These are phyloP conservation scores for Pichia phayaonensis DNA, from an alignment of 805 yeast species.

Conservation along the genomic window DNA sequence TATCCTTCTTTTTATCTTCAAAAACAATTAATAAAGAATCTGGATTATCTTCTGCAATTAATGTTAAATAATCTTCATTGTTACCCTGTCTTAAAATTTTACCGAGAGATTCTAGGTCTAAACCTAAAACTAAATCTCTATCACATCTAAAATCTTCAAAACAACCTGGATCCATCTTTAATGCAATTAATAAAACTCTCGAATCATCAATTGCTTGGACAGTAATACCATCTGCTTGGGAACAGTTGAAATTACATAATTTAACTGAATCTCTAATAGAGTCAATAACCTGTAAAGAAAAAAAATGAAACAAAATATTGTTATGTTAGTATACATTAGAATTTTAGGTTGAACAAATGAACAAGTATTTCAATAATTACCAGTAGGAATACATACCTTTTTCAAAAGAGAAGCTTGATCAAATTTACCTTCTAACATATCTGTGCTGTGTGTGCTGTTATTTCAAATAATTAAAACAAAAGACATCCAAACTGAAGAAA, in stretches of 20 bases:
- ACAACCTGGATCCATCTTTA: conserved; percentile 80
- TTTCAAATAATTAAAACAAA: not conserved
- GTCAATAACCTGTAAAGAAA: conserved; percentile 55
- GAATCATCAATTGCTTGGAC: conserved; percentile 98
- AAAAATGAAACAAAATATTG: not conserved
- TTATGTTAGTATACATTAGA: not conserved
- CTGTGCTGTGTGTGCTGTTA: not conserved
- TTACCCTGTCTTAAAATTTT: conserved; percentile 89
- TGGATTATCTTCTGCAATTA: conserved; percentile 73
- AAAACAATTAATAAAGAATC: conserved; percentile 73
- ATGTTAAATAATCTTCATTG: conserved; percentile 78
- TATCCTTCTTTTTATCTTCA: conserved; percentile 85
- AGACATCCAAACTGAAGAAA: not conserved
- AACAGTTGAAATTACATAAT: conserved; percentile 92
- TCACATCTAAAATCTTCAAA: conserved; percentile 94
- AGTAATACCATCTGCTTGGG: conserved; percentile 80
- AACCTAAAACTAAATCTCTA: conserved; percentile 83
- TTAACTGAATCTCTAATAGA: conserved; percentile 92
- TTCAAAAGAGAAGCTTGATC: conserved; percentile 88
- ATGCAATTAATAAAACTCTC: conserved; percentile 84
- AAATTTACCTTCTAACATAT: conserved; percentile 95
- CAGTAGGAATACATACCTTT: conserved; percentile 41
- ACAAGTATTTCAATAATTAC: not conserved
- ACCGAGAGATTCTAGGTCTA: conserved; percentile 79
- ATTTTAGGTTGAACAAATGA: no score